phyloP scores from a whole-genome alignment of 306 rosid species.

The Coriaria nepalensis region DNA sequence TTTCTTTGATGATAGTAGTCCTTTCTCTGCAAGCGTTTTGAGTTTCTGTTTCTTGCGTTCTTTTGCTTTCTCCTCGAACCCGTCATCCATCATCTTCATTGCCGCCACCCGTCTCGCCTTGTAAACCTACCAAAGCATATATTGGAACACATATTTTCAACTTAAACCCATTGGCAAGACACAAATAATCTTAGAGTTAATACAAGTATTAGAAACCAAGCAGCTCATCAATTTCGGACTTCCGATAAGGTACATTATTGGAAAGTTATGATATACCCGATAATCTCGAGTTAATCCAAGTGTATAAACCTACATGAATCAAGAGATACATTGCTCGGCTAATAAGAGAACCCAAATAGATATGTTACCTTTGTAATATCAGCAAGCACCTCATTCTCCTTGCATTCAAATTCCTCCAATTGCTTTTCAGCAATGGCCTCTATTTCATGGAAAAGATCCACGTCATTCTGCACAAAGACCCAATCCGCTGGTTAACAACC shows the following conservation, averaged over 20 bases:
- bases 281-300: not conserved
- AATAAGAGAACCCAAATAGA: not conserved
- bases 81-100: constrained; percentile 80
- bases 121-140: constrained; percentile 33
- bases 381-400: constrained; percentile 61
- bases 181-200: too few species aligned
- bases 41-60: constrained; percentile 58
- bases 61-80: constrained; percentile 60
- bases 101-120: constrained; percentile 58
- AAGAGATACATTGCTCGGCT: too few species aligned
- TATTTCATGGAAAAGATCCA: constrained; percentile 53
- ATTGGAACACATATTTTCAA: too few species aligned
- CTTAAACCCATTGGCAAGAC: too few species aligned
- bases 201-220: too few species aligned
- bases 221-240: too few species aligned
- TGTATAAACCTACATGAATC: too few species aligned
- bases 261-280: not conserved
- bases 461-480: constrained; percentile 43
- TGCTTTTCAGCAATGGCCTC: constrained; percentile 51
- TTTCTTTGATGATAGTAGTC: constrained; percentile 30
- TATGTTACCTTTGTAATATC: constrained; percentile 41
- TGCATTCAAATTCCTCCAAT: constrained; percentile 52
- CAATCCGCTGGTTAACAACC: too few species aligned
- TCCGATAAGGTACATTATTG: too few species aligned
- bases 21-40: constrained; percentile 51